phyloP scores from a whole-genome alignment of 164 flowering plant genomes.

The Houttuynia cordata region DNA sequence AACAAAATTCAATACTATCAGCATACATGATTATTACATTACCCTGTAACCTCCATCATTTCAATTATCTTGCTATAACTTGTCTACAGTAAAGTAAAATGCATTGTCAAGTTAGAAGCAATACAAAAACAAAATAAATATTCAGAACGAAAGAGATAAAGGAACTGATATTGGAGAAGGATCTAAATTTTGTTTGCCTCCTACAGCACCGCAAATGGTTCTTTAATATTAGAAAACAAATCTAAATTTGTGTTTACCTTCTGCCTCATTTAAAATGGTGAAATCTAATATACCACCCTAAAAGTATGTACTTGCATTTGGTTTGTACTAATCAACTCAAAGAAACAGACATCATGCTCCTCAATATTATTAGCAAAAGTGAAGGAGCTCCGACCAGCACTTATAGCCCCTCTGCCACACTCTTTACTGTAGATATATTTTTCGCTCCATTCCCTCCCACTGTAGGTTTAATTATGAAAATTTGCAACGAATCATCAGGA shows the following conservation, averaged over 20 bases:
- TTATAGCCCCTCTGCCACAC: slow-evolving; percentile 1
- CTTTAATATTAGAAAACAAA: too few relatives aligned
- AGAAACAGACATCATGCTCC: slow-evolving; percentile 13
- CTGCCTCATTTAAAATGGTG: background rate
- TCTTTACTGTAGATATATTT: background rate
- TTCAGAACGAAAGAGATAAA: too few relatives aligned
- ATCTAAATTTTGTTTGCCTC: background rate
- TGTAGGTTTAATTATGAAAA: slow-evolving; percentile 13
- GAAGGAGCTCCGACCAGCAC: slow-evolving; percentile 11
- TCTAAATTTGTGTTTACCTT: background rate
- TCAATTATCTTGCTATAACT: too few relatives aligned
- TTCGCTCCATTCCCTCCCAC: slow-evolving; percentile 8
- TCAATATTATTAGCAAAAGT: slow-evolving; percentile 5
- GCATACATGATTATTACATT: too few relatives aligned
- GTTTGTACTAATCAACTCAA: slow-evolving; percentile 5
- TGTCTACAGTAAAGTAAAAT: too few relatives aligned
- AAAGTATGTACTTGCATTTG: slow-evolving; percentile 13
- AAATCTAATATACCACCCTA: slow-evolving; percentile 14
- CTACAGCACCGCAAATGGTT: too few relatives aligned
- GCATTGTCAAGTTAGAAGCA: too few relatives aligned
- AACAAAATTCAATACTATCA: too few relatives aligned
- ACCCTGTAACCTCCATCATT: too few relatives aligned
- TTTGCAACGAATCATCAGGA: background rate
- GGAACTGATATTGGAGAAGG: too few relatives aligned
- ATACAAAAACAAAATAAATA: too few relatives aligned